A percentile compares a stretch with the other conserved stretches of the same genome.
Evolutionary conservation across 164 flowering plant genomes (phyloP).

Genomic region (Aristolochia californica): DNA sequence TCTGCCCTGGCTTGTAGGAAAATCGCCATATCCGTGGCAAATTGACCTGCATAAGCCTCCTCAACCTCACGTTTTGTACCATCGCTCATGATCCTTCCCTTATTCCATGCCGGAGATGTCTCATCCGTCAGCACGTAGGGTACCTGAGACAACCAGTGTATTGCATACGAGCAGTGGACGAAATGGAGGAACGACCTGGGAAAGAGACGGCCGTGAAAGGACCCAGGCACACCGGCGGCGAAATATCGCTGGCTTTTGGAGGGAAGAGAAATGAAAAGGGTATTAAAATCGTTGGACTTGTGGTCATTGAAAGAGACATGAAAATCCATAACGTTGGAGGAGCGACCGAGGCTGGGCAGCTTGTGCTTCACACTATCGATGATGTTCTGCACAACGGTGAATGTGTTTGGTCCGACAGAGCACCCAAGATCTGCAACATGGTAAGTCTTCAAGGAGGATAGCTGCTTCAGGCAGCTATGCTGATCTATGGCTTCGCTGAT

Average conservation of each 20-base stretch:
- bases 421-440: constrained; percentile 17
- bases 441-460: background rate
- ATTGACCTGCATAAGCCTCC: background rate
- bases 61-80: background rate
- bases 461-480: background rate
- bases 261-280: constrained; percentile 15
- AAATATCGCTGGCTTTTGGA: constrained; percentile 1
- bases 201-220: constrained; percentile 2
- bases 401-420: constrained; percentile 19
- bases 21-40: background rate
- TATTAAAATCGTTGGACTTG: constrained; percentile 17
- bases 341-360: background rate
- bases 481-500: background rate
- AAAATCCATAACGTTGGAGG: constrained; percentile 4
- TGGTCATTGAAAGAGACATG: constrained; percentile 18
- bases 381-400: constrained; percentile 7
- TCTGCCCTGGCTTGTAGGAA: too few species aligned
- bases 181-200: constrained; percentile 1
- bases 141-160: constrained; percentile 6
- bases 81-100: background rate
- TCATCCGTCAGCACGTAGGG: constrained; percentile 8
- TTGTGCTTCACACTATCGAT: constrained; percentile 3
- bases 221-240: constrained; percentile 1
- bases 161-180: background rate
- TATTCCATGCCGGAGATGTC: constrained; percentile 5